Evolutionary conservation across 129 eudicot genomes (phyloP).

Genomic region (Centaurea solstitialis): DNA sequence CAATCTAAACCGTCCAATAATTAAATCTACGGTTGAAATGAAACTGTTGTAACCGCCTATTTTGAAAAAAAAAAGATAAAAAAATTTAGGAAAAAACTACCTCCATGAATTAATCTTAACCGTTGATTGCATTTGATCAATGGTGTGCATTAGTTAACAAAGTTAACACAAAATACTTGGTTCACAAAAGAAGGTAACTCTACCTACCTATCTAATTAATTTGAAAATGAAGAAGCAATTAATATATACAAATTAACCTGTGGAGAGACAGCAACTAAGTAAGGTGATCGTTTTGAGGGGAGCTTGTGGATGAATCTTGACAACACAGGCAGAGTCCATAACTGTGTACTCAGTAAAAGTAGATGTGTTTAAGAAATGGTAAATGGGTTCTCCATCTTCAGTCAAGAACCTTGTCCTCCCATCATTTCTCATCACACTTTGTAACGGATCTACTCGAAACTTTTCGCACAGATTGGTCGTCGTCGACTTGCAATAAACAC

Average conservation of each 20-base stretch:
- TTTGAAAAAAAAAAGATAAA: too few species aligned
- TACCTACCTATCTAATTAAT: too few species aligned
- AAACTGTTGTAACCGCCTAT: too few species aligned
- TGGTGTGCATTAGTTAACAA: too few species aligned
- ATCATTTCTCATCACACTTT: conserved; percentile 50
- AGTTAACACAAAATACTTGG: too few species aligned
- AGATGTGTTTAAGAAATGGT: conserved; percentile 68
- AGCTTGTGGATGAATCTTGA: conserved; percentile 55
- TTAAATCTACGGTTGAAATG: too few species aligned
- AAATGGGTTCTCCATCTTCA: conserved; percentile 50
- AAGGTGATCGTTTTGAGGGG: conserved; percentile 57
- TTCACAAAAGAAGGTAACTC: too few species aligned
- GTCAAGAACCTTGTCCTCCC: conserved; percentile 51
- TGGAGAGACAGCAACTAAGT: conserved; percentile 71
- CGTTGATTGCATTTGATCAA: too few species aligned
- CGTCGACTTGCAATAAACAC: conserved; percentile 56
- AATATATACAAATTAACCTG: conserved; percentile 36
- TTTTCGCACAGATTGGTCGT: conserved; percentile 54
- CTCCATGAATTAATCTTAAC: too few species aligned
- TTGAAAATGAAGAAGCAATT: neutral
- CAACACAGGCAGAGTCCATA: conserved; percentile 63
- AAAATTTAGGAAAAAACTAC: too few species aligned
- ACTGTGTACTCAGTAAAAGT: conserved; percentile 73
- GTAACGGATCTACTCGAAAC: conserved; percentile 44
- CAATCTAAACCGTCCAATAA: too few species aligned